Evolutionary conservation across 805 yeast species (phyloP), one percentile per base, ranked within the genome.

Genomic region (Ogataea ramenticola): DNA sequence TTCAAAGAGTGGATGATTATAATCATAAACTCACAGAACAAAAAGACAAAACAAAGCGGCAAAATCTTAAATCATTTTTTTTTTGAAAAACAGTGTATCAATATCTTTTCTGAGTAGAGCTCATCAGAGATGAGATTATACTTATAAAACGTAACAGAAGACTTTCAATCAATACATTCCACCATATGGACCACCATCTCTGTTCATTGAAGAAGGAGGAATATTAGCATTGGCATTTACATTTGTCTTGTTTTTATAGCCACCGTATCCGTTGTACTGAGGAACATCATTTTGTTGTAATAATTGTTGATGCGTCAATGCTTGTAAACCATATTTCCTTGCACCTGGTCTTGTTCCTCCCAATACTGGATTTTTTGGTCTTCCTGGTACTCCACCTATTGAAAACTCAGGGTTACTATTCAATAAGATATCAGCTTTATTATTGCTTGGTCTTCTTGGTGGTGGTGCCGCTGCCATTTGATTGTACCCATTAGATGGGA

Each of bases 341-440:
- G 47, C 49, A 1, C 56, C 60, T 7, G 52, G 39, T 40, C 50
- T 50, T 37, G 39, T 46, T 19, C 34, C 36, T 8, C 19, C 12
- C 9, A n/a, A 21, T 3, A 17, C 21, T 22, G 14, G 30, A 8
- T 8, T 9, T 7, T 3, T 15, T 16, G 38, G 36, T 15, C 22
- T 15, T 15, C 16, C 12, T 17, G 38, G 34, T 14, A 43, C 48
- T 11, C 49, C 51, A n/a, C 52, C 55, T 11, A 59, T 16, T 36
- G 49, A 56, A 51, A 76, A 74, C 50, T 75, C 78, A 22, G 80
- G 80, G 49, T 74, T 76, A 42, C 67, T 66, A 35, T 68, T 64
- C 43, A 77, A 56, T 46, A 74, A 53, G 40, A 66, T 53, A 42
- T 72, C 79, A 1, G 77, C 58, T 14, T 70, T 54, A 38, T 60